phyloP scores from a whole-genome alignment of 2,329 filamentous ascomycete genomes.

The Cordyceps cicadae region DNA sequence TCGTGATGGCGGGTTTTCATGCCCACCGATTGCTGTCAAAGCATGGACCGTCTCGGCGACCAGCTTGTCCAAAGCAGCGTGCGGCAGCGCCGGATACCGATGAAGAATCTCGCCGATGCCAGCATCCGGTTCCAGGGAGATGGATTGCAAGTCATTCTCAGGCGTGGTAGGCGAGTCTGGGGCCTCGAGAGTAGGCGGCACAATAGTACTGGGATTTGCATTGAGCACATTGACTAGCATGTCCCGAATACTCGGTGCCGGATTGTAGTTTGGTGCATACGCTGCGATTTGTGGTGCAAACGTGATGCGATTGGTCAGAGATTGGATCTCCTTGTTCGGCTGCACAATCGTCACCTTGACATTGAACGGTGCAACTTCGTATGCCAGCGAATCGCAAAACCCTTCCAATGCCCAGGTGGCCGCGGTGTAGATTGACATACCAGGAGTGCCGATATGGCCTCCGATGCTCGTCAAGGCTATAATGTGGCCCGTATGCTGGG shows the following conservation, averaged over 20 bases:
- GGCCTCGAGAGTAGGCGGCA: conserved; percentile 24
- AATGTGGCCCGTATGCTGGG: conserved; percentile 78
- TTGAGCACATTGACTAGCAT: conserved; percentile 77
- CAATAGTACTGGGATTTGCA: conserved; percentile 57
- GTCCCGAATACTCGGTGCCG: conserved; percentile 72
- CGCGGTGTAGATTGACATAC: conserved; percentile 83
- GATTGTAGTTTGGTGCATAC: conserved; percentile 30
- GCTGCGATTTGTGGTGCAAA: conserved; percentile 69
- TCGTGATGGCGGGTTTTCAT: conserved; percentile 88
- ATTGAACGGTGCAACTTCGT: conserved; percentile 95
- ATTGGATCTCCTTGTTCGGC: conserved; percentile 84
- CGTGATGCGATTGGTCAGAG: conserved; percentile 78
- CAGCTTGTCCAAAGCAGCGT: conserved; percentile 60
- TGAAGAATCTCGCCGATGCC: conserved; percentile 43
- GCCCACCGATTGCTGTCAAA: conserved; percentile 82
- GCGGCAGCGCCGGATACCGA: conserved; percentile 66
- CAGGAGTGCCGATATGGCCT: conserved; percentile 86
- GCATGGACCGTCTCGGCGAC: conserved; percentile 88
- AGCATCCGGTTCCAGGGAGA: conserved; percentile 26
- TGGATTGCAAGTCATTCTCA: conserved; percentile 19
- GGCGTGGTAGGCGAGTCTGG: conserved; percentile 24
- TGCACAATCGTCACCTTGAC: conserved; percentile 94
- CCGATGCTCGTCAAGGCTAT: conserved; percentile 84
- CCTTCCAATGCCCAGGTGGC: conserved; percentile 93
- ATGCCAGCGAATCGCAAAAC: conserved; percentile 90